These are phyloP conservation scores for Fusarium tupiense DNA, from an alignment of 2,329 filamentous ascomycete genomes.

Conservation along the genomic window DNA sequence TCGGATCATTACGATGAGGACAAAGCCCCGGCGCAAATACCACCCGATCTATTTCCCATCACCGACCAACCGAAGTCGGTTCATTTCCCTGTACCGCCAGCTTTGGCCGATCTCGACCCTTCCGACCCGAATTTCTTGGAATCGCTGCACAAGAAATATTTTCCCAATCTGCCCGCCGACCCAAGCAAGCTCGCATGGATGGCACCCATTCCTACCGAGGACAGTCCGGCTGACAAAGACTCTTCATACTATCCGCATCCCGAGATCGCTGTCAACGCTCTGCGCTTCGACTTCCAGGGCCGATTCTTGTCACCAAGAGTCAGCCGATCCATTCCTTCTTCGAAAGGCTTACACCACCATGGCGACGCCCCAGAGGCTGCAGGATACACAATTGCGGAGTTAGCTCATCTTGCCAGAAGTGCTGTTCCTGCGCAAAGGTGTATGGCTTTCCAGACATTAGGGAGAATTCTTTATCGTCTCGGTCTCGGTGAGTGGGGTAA, in stretches of 20 bases:
- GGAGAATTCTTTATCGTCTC: constrained; percentile 83
- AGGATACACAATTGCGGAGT: constrained; percentile 90
- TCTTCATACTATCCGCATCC: constrained; percentile 86
- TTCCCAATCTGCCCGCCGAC: constrained; percentile 85
- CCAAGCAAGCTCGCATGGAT: constrained; percentile 92
- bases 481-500: constrained; percentile 78
- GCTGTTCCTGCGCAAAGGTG: constrained; percentile 88
- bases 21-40: constrained; percentile 53
- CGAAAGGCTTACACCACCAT: constrained; percentile 90
- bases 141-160: constrained; percentile 91
- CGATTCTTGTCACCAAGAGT: constrained; percentile 80
- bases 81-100: constrained; percentile 69
- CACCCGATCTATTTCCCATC: constrained; percentile 55
- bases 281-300: constrained; percentile 91
- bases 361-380: constrained; percentile 91
- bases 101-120: constrained; percentile 80
- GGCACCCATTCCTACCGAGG: constrained; percentile 73
- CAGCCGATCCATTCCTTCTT: constrained; percentile 77
- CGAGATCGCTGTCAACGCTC: constrained; percentile 75
- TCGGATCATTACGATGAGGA: constrained; percentile 54
- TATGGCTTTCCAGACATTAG: constrained; percentile 90
- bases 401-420: constrained; percentile 82
- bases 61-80: constrained; percentile 54
- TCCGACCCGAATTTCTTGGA: constrained; percentile 83
- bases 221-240: constrained; percentile 71